Percentiles rank a stretch among this genome's conserved stretches.
Evolutionary conservation across 2,329 filamentous ascomycete genomes (phyloP).

Genomic region (Apiospora saccharicola): DNA sequence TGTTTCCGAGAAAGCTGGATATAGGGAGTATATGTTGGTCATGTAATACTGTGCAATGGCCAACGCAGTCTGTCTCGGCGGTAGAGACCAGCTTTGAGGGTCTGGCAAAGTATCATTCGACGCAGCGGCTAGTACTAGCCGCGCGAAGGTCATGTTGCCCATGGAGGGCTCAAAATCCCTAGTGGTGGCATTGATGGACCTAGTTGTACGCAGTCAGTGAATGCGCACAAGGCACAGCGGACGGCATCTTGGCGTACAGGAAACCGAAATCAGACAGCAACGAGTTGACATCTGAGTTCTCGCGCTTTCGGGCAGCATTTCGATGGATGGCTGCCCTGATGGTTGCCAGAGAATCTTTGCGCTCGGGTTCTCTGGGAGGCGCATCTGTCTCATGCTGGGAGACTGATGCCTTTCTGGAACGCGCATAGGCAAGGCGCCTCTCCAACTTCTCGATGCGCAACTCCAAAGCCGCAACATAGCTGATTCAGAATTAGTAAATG

Average conservation of each 20-base stretch:
- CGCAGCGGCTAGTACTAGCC: slow-evolving; percentile 84
- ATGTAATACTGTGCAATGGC: slow-evolving; percentile 84
- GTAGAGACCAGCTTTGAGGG: slow-evolving; percentile 68
- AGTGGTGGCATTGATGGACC: slow-evolving; percentile 92
- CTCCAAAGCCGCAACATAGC: slow-evolving; percentile 95
- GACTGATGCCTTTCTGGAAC: slow-evolving; percentile 74
- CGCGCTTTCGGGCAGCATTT: slow-evolving; percentile 69
- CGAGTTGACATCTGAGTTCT: slow-evolving; percentile 88
- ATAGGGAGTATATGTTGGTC: slow-evolving; percentile 78
- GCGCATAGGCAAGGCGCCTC: slow-evolving; percentile 74
- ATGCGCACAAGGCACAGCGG: slow-evolving; percentile 15
- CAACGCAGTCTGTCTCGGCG: slow-evolving; percentile 72
- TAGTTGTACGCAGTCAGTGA: slow-evolving; percentile 45
- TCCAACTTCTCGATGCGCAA: slow-evolving; percentile 88
- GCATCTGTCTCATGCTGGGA: slow-evolving; percentile 68
- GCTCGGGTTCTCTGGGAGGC: slow-evolving; percentile 54
- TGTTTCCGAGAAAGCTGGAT: slow-evolving; percentile 85
- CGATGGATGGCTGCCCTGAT: slow-evolving; percentile 70
- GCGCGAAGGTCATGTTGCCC: slow-evolving; percentile 90
- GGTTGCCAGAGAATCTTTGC: slow-evolving; percentile 68
- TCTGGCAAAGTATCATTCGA: slow-evolving; percentile 75
- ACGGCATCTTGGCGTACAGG: slow-evolving; percentile 61
- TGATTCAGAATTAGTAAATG: slow-evolving; percentile 40
- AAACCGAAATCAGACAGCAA: slow-evolving; percentile 94
- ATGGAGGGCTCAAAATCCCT: slow-evolving; percentile 91